phyloP scores from a whole-genome alignment of 2,329 filamentous ascomycete genomes.

The Beauveria bassiana region DNA sequence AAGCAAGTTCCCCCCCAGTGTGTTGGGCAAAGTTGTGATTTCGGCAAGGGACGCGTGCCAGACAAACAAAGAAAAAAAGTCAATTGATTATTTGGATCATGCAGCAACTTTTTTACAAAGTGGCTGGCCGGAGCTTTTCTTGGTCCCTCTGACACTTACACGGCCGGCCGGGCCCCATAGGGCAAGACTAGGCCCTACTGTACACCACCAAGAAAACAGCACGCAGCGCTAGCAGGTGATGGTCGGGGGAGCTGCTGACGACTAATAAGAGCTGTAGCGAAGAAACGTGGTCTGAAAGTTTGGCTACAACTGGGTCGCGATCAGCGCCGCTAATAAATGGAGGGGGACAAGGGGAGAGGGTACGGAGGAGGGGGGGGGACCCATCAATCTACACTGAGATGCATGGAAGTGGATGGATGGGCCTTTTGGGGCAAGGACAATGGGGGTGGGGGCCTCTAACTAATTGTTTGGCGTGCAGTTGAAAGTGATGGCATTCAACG shows the following conservation, averaged over 20 bases:
- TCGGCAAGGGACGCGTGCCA: neutral
- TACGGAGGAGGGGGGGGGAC: neutral
- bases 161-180: neutral
- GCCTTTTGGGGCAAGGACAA: neutral
- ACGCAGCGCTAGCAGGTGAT: conserved; percentile 5
- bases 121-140: neutral
- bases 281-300: conserved; percentile 4
- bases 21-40: neutral
- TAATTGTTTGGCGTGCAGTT: too few species aligned
- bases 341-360: too few species aligned
- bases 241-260: neutral
- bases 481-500: too few species aligned
- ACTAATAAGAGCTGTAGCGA: neutral
- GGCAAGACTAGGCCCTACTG: neutral
- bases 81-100: neutral
- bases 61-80: neutral
- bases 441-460: neutral
- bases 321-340: neutral
- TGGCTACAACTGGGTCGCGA: neutral
- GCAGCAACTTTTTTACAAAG: neutral
- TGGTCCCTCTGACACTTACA: neutral
- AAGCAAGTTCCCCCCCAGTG: neutral
- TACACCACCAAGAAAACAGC: neutral
- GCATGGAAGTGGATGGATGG: neutral
- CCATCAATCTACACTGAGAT: neutral